These are phyloP conservation scores for Piedraia hortae DNA, from an alignment of 2,329 filamentous ascomycete genomes.

Conservation along the genomic window DNA sequence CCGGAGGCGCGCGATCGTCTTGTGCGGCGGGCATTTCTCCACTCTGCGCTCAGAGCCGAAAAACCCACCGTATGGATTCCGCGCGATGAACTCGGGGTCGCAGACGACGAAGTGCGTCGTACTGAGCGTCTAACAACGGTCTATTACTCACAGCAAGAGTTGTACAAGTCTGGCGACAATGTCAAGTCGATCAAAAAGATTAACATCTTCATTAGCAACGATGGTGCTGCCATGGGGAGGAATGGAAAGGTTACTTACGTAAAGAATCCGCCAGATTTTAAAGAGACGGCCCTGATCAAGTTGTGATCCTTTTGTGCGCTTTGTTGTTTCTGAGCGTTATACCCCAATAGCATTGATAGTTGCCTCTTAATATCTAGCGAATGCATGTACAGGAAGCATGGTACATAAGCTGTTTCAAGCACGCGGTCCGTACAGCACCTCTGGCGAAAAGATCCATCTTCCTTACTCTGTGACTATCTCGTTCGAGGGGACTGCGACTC, in stretches of 20 bases:
- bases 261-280: constrained; percentile 22
- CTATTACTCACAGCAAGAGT: constrained; percentile 11
- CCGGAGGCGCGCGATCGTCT: constrained; percentile 69
- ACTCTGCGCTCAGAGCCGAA: constrained; percentile 58
- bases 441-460: no score
- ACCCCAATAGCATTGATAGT: no score
- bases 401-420: no score
- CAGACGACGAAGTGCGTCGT: constrained; percentile 64
- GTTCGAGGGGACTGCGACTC: no score
- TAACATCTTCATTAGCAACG: constrained; percentile 72
- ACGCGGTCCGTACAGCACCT: no score
- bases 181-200: constrained; percentile 6
- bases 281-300: constrained; percentile 62
- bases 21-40: constrained; percentile 69
- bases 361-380: no score
- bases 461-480: no score
- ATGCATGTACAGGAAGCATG: no score
- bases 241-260: constrained; percentile 36
- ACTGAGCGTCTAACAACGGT: constrained; percentile 47
- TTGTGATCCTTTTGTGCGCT: constrained; percentile 27
- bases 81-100: constrained; percentile 65
- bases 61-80: constrained; percentile 87
- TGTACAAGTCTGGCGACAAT: constrained; percentile 4
- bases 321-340: no score
- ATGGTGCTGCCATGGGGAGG: constrained; percentile 65